Base-by-base conservation (phyloP, 1,284 basidiomycete species). In the Rhodotorula sp. region DNA sequence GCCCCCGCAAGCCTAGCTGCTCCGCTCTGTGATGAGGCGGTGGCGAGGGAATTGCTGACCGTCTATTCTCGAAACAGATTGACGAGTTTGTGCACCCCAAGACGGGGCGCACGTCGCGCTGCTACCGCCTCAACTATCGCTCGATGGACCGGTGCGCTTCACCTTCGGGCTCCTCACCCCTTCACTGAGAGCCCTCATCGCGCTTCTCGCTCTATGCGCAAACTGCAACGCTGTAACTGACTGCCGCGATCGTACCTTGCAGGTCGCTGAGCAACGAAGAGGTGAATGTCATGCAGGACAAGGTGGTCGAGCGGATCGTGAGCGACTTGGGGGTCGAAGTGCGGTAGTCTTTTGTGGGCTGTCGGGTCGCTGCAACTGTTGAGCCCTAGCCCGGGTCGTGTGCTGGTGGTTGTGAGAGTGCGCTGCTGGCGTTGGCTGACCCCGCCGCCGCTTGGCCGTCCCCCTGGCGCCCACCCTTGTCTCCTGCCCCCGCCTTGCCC, bases 51-150 rank as follows among this genome's bases (percentile, higher is more conserved):
- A 16, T 42, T 9, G 53, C n/a, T 23, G 9, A 41, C 34, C 55
- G 2, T 25, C n/a, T 1, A 7, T 14, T 17, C 23, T 17, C 7
- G 14, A 7, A 8, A 2, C 77, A 95, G 93, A 91, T 97, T 78
- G 97, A 99, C 83, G 85, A 88, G 62, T 99, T 98, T 81, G 86
- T 86, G 19, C 93, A 99, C 82, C 94, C 94, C 0, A 96, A 93
- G 83, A 93, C 93, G 8, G 84, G 87, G 42, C 86, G 88, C 61
- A 87, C 86, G 73, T 95, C 92, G 77, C 83, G 90, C 74, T 95
- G 94, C 81, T 98, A 93, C 82, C 87, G 96, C 61, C 88, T 99
- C 74, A 93, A 93, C 79, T 99, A 98, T 81, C 86, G 95, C 66
- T 97, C 93, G 49, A 97, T 99, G 94, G 96, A 99, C 81, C 88